Evolutionary conservation across 495 filamentous ascomycete genomes (phyloP), one percentile per base, ranked within the genome.

Genomic region (Chaetomium tenue): DNA sequence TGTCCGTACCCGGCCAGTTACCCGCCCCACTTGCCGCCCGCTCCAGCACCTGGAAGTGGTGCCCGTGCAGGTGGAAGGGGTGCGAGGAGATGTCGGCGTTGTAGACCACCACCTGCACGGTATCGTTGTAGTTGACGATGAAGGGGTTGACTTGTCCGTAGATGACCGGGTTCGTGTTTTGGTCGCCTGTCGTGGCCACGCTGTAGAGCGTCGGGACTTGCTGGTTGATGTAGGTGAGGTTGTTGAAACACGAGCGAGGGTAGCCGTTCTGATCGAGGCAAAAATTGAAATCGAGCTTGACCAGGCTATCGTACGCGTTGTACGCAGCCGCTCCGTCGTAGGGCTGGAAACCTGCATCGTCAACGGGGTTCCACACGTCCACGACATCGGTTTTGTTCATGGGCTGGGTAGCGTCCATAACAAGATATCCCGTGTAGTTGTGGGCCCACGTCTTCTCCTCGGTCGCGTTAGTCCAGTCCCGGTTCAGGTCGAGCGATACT

Each of bases 181-280:
- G 69, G 1, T 79, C 65, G 7, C 88, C 88, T 3, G 88, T 79
- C 0, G 87, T 86, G 12, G 91, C 75, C 2, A 83, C 91, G 0
- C 88, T 87, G 77, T 91, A 96, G 7, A 96, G 77, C 0, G 89
- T 87, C 0, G 91, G 91, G 0, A 95, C 92, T 66, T 88, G 87
- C 56, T 90, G 90, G 26, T 59, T 60, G 47, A 91, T 85, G 69
- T 91, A 96, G 48, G 87, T 88, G 52, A 88, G 79, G 67, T 87
- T 83, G 71, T 94, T 93, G 77, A 96, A 85, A 72, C 90, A 90
- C 13, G 90, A 87, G 51, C 78, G 85, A 64, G 88, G 88, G 56
- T 86, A 86, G 5, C 82, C 83, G 48, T 89, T 89, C 66, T 83
- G 76, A 37, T 84, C 84, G 11, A 83, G 66, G 53, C 83, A 87